Percentiles rank a stretch among this genome's conserved stretches.
Conservation (phyloP, 78 protist genomes). For the Emiliania huxleyi region DNA sequence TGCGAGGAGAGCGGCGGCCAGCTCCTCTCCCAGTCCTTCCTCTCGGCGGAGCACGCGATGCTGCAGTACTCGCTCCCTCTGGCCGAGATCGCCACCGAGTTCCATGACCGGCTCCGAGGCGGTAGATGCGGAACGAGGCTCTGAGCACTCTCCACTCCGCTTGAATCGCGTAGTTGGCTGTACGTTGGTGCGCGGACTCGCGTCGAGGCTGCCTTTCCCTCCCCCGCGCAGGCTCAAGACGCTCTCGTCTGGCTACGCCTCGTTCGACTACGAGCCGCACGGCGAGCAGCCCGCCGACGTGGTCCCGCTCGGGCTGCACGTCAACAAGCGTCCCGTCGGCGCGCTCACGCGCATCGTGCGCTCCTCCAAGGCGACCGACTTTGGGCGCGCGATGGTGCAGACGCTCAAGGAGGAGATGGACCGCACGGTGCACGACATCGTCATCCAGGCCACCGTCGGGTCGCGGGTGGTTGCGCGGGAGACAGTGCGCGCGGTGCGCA, state of each 20-base stretch:
- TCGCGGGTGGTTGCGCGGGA: slow-evolving; percentile 71
- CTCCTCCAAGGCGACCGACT: neutral
- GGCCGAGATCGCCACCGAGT: slow-evolving; percentile 71
- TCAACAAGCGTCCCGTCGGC: slow-evolving; percentile 76
- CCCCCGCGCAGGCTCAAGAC: too few relatives aligned
- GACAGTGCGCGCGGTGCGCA: slow-evolving; percentile 60
- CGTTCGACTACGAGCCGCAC: slow-evolving; percentile 75
- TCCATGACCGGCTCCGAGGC: slow-evolving; percentile 77
- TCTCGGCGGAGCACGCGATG: slow-evolving; percentile 45
- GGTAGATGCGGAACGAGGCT: too few relatives aligned
- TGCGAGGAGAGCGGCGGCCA: neutral
- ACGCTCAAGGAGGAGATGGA: neutral
- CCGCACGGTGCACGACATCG: slow-evolving; percentile 67
- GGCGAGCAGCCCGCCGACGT: slow-evolving; percentile 35
- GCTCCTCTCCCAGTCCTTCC: neutral
- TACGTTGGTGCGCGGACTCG: too few relatives aligned
- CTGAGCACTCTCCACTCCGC: too few relatives aligned
- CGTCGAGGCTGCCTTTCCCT: too few relatives aligned
- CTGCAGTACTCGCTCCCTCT: slow-evolving; percentile 74
- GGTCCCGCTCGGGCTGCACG: slow-evolving; percentile 30
- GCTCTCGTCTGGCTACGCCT: slow-evolving; percentile 70
- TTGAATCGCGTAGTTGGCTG: too few relatives aligned
- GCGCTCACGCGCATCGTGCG: slow-evolving; percentile 73
- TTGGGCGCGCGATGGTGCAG: neutral
- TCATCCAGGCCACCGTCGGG: slow-evolving; percentile 76